phyloP scores from a whole-genome alignment of 2,329 filamentous ascomycete genomes.

The Sporothrix luriei region DNA sequence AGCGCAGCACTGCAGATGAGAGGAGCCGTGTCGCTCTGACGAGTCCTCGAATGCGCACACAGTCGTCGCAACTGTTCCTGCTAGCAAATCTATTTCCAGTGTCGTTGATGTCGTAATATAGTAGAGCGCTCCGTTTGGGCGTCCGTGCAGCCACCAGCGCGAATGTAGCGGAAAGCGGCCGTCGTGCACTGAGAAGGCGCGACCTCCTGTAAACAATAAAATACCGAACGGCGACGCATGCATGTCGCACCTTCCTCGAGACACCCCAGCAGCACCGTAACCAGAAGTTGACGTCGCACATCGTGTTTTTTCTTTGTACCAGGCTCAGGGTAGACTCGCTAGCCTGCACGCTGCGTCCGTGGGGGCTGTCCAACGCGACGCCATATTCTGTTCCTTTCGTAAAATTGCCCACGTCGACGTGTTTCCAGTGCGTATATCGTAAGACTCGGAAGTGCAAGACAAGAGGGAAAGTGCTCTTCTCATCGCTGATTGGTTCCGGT shows the following conservation, averaged over 20 bases:
- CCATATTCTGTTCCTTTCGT: no score
- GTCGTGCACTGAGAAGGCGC: not conserved
- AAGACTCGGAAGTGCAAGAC: not conserved
- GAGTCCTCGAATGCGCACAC: not conserved
- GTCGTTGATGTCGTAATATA: not conserved
- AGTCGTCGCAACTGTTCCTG: not conserved
- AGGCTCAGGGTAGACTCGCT: not conserved
- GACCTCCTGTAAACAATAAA: not conserved
- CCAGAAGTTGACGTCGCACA: not conserved
- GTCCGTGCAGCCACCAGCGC: not conserved
- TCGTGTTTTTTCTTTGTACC: constrained; percentile 3
- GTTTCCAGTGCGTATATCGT: not conserved
- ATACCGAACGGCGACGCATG: not conserved
- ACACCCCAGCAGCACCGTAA: not conserved
- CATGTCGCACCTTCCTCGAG: constrained; percentile 14
- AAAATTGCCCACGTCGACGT: not conserved
- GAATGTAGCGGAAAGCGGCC: not conserved
- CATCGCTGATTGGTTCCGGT: constrained; percentile 16
- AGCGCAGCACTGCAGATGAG: constrained; percentile 24
- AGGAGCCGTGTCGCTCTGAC: constrained; percentile 6
- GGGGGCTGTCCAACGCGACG: not conserved
- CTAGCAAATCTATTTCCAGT: not conserved
- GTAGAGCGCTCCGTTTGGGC: not conserved
- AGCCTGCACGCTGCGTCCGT: constrained; percentile 2
- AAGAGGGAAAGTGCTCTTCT: not conserved